Percentiles rank a stretch among this genome's conserved stretches.
These are phyloP conservation scores for Pichia kluyveri DNA, from an alignment of 805 yeast genomes.

Conservation along the genomic window DNA sequence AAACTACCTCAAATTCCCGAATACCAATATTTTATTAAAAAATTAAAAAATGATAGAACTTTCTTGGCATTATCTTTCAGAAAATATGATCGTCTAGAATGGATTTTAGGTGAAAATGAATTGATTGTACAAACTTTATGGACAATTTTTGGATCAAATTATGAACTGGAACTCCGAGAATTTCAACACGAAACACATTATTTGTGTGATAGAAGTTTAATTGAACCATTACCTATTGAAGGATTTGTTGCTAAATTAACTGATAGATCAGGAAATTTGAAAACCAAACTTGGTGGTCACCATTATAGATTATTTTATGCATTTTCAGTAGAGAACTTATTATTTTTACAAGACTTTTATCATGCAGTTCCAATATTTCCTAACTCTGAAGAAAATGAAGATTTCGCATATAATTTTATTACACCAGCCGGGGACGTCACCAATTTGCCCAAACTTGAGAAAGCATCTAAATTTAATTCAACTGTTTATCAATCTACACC, in stretches of 20 bases:
- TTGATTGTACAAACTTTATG: constrained; percentile 34
- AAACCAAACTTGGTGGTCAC: constrained; percentile 23
- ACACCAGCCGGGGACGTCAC: constrained; percentile 30
- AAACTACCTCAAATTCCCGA: constrained; percentile 3
- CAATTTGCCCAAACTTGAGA: constrained; percentile 18
- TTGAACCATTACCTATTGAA: constrained; percentile 71
- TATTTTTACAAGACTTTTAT: constrained; percentile 48
- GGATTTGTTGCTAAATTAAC: constrained; percentile 64
- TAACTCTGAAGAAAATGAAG: background rate
- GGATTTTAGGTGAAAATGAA: constrained; percentile 43
- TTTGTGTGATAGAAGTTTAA: constrained; percentile 19
- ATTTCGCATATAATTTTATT: constrained; percentile 4
- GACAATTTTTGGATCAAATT: constrained; percentile 34
- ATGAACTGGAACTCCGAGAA: constrained; percentile 54
- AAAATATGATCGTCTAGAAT: constrained; percentile 67
- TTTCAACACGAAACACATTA: constrained; percentile 31
- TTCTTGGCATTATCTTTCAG: constrained; percentile 42
- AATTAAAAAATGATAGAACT: constrained; percentile 19
- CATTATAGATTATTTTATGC: constrained; percentile 54
- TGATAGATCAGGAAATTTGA: constrained; percentile 36
- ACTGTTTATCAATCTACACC: constrained; percentile 36
- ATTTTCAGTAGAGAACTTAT: constrained; percentile 49
- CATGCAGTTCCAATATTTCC: constrained; percentile 53
- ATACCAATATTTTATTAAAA: constrained; percentile 11
- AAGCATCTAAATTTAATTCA: constrained; percentile 23